Evolutionary conservation across 257 asterid genomes (phyloP).

Genomic region (Gentiana dahurica): DNA sequence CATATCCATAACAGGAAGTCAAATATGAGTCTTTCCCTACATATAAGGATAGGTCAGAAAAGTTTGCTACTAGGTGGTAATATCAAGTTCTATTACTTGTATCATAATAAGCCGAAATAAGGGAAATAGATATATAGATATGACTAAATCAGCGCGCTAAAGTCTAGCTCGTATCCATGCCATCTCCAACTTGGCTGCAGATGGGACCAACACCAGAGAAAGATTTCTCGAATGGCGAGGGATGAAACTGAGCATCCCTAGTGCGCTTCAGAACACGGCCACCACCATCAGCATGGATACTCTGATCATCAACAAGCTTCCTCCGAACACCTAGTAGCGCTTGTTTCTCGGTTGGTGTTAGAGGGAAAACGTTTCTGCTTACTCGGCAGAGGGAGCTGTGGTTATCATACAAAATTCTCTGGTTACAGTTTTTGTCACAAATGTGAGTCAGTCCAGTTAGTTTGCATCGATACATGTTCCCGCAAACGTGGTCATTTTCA

Average conservation of each 20-base stretch:
- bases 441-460: slow-evolving; percentile 87
- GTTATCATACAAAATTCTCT: slow-evolving; percentile 86
- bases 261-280: slow-evolving; percentile 62
- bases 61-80: slow-evolving; percentile 40
- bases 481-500: slow-evolving; percentile 73
- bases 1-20: slow-evolving; percentile 29
- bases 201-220: slow-evolving; percentile 71
- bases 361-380: slow-evolving; percentile 69
- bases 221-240: slow-evolving; percentile 90
- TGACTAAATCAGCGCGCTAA: slow-evolving; percentile 21
- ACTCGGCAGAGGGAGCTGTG: slow-evolving; percentile 90
- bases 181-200: slow-evolving; percentile 81
- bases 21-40: slow-evolving; percentile 51
- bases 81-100: slow-evolving; percentile 26
- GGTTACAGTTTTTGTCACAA: slow-evolving; percentile 97
- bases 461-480: slow-evolving; percentile 92
- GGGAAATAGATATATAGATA: slow-evolving; percentile 17
- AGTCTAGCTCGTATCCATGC: slow-evolving; percentile 83
- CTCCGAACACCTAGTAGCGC: slow-evolving; percentile 87
- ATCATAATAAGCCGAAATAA: slow-evolving; percentile 22
- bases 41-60: slow-evolving; percentile 36
- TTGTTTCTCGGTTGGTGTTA: slow-evolving; percentile 68
- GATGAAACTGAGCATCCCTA: slow-evolving; percentile 68
- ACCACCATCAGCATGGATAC: slow-evolving; percentile 49
- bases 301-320: slow-evolving; percentile 69